A percentile compares a stretch with the other conserved stretches of the same genome.
These are phyloP conservation scores for Pythium diclinum DNA, from an alignment of 352 stramenopile genomes.

Conservation along the genomic window DNA sequence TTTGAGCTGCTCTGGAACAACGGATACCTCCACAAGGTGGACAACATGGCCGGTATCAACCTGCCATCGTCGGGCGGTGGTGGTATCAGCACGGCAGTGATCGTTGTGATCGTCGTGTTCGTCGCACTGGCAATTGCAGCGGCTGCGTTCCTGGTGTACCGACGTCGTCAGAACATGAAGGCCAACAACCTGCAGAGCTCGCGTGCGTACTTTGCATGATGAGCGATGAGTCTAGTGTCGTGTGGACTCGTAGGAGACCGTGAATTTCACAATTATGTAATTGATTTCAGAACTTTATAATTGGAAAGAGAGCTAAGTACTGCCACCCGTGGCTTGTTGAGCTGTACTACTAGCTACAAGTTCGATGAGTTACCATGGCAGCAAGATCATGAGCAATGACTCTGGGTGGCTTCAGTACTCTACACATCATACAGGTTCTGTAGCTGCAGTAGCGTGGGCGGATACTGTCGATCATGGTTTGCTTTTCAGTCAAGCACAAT, in stretches of 20 bases:
- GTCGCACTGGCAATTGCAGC: constrained; percentile 5
- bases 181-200: constrained; percentile 4
- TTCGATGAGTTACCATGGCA: too few relatives aligned
- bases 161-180: constrained; percentile 7
- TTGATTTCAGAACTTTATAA: too few relatives aligned
- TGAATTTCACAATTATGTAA: background rate
- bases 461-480: too few relatives aligned
- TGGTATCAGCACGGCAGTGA: constrained; percentile 3
- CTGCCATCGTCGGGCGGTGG: constrained; percentile 29
- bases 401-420: too few relatives aligned
- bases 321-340: too few relatives aligned
- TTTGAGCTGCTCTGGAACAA: constrained; percentile 73
- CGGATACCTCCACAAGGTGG: constrained; percentile 49
- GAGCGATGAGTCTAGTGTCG: constrained; percentile 5
- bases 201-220: constrained; percentile 11
- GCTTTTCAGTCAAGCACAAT: too few relatives aligned
- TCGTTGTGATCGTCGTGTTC: constrained; percentile 13
- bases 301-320: too few relatives aligned
- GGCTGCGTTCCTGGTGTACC: constrained; percentile 13
- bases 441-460: too few relatives aligned
- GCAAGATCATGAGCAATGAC: too few relatives aligned
- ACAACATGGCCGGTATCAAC: constrained; percentile 48
- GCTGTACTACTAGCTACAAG: too few relatives aligned
- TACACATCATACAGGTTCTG: too few relatives aligned
- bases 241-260: background rate